Conservation (phyloP, 495 filamentous ascomycete genomes). For the Talaromyces wortmannii region DNA sequence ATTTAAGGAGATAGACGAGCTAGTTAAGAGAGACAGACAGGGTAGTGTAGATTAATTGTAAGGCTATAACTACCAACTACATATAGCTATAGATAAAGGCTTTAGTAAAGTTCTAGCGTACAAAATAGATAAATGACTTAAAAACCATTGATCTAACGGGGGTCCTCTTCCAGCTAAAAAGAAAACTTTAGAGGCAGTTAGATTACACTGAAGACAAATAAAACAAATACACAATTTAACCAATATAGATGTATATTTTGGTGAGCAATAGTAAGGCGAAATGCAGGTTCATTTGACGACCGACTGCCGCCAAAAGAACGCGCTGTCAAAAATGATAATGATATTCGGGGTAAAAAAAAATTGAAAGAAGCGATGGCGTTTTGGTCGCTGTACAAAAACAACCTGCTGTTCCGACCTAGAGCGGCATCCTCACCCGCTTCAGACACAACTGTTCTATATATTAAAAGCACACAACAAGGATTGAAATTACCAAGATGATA, state of each 20-base stretch:
- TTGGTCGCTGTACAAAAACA: too few species aligned
- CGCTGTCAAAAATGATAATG: too few species aligned
- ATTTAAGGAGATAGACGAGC: slow-evolving; percentile 46
- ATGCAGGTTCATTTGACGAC: slow-evolving; percentile 66
- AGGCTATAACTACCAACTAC: slow-evolving; percentile 92
- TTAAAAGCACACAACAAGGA: not conserved
- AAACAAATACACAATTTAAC: not conserved
- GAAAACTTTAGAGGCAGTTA: slow-evolving; percentile 26
- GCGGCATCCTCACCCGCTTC: too few species aligned
- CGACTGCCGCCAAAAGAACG: slow-evolving; percentile 52
- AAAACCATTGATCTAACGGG: slow-evolving; percentile 72
- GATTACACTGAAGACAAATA: not conserved
- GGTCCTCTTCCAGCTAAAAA: slow-evolving; percentile 45
- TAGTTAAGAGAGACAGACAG: slow-evolving; percentile 52
- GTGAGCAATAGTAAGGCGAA: slow-evolving; percentile 33
- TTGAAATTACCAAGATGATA: not conserved
- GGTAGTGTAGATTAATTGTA: slow-evolving; percentile 82
- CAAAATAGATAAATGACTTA: slow-evolving; percentile 78
- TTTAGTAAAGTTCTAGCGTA: slow-evolving; percentile 94
- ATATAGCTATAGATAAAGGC: slow-evolving; percentile 95
- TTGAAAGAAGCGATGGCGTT: too few species aligned
- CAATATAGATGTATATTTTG: slow-evolving; percentile 28
- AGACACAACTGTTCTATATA: too few species aligned
- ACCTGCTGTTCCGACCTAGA: too few species aligned
- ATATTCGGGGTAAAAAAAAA: too few species aligned